Evolutionary conservation across 306 rosid genomes (phyloP), one percentile per base, ranked within the genome.

Genomic region (Prunus mira): DNA sequence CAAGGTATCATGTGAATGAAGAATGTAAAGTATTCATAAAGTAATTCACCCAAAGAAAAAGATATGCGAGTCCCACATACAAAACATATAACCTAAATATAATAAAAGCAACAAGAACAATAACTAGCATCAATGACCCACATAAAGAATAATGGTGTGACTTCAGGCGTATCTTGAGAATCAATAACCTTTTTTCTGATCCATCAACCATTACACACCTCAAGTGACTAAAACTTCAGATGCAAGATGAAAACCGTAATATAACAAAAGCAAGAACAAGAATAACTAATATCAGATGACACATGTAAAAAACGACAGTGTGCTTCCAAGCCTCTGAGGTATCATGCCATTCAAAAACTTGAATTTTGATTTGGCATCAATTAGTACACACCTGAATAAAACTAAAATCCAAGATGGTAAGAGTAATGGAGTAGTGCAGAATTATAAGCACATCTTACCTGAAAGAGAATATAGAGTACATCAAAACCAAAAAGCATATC

Each of bases 381-480:
- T 71, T 54, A 32, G 43, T 54, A 54, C 50, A 70, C 49, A 71
- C 49, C 49, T 70, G 49, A 66, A 66, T 66, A 66, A 9, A 66
- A 66, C 50, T 66, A 66, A n/a, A 18, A 66, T 41, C 70, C 28
- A 66, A 66, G 70, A 66, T n/a, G 50, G 70, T 38, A 66, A 66
- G 70, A 66, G 18, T 30, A 66, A 66, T 66, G 50, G 46, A 32
- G 68, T 41, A 41, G 70, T 41, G 70, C 30, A 41, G 70, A 66
- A 66, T 41, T 66, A 66, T 41, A 62, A 62, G n/a, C 67, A 66
- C 11, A 66, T 66, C 45, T 66, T 15, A 41, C 70, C 70, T 41
- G 52, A 70, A 70, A 70, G 47, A 51, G 63, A 70, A 52, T 51
- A 70, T n/a, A 70, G 8, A 18, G 11, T 5, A 51, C 56, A 51